Evolutionary conservation across 2,329 filamentous ascomycete species (phyloP).

Genomic region (Diaporthe helianthi): DNA sequence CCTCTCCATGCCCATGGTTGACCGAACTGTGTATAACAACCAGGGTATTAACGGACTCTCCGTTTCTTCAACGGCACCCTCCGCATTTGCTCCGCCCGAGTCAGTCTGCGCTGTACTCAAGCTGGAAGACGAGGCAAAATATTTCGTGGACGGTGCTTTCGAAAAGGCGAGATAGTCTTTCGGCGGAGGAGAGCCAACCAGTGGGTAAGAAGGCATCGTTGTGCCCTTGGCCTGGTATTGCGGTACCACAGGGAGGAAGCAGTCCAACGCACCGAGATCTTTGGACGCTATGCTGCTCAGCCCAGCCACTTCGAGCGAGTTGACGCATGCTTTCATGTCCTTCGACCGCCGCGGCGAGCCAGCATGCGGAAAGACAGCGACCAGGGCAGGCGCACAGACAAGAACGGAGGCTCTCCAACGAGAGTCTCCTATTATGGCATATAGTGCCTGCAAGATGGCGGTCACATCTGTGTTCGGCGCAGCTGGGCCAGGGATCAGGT

Average conservation of each 20-base stretch:
- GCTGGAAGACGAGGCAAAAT: slow-evolving; percentile 33
- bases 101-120: slow-evolving; percentile 46
- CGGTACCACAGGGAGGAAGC: slow-evolving; percentile 65
- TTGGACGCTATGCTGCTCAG: slow-evolving; percentile 52
- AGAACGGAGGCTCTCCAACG: slow-evolving; percentile 78
- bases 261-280: slow-evolving; percentile 66
- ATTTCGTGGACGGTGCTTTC: slow-evolving; percentile 24
- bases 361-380: slow-evolving; percentile 71
- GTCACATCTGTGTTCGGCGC: slow-evolving; percentile 66
- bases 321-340: slow-evolving; percentile 58
- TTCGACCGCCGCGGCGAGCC: slow-evolving; percentile 57
- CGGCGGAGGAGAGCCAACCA: slow-evolving; percentile 53
- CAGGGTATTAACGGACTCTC: slow-evolving; percentile 78
- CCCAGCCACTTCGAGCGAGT: slow-evolving; percentile 60
- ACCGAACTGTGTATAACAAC: slow-evolving; percentile 70
- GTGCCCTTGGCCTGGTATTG: slow-evolving; percentile 46
- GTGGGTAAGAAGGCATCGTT: slow-evolving; percentile 58
- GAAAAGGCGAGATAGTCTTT: slow-evolving; percentile 45
- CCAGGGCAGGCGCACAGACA: slow-evolving; percentile 70
- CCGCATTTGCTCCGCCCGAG: slow-evolving; percentile 39
- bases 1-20: slow-evolving; percentile 63
- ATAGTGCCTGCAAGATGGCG: slow-evolving; percentile 78
- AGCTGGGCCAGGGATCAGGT: slow-evolving; percentile 68
- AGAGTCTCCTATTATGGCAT: slow-evolving; percentile 79
- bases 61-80: slow-evolving; percentile 59